phyloP scores from a whole-genome alignment of 2,329 filamentous ascomycete genomes.

The Penicillium sp. region DNA sequence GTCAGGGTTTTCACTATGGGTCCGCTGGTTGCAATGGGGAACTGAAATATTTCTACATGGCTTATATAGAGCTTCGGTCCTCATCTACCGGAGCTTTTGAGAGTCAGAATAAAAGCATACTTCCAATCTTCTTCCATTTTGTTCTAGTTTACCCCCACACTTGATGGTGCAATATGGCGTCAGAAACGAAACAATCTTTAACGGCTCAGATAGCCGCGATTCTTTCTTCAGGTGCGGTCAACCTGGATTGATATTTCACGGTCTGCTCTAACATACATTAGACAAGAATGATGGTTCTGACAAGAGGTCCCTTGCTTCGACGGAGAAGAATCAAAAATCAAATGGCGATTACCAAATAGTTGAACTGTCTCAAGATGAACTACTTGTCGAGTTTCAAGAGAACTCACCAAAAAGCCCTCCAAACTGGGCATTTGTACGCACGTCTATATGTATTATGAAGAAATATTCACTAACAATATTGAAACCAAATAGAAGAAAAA shows the following conservation, averaged over 20 bases:
- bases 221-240: conserved; percentile 19
- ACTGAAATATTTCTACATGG: not conserved
- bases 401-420: conserved; percentile 26
- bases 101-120: conserved; percentile 2
- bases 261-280: conserved; percentile 12
- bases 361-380: conserved; percentile 21
- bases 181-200: conserved; percentile 4
- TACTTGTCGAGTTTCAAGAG: conserved; percentile 30
- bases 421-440: conserved; percentile 32
- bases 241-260: not conserved
- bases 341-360: conserved; percentile 22
- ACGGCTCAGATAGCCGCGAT: conserved; percentile 7
- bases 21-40: conserved; percentile 7
- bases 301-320: conserved; percentile 4
- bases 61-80: conserved; percentile 17
- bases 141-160: not conserved
- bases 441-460: not conserved
- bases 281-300: conserved; percentile 7
- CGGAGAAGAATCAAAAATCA: not conserved
- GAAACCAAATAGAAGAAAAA: conserved; percentile 25
- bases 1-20: conserved; percentile 6
- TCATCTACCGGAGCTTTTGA: not conserved
- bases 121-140: not conserved
- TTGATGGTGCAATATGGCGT: conserved; percentile 10
- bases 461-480: not conserved